Conservation (phyloP, 305 asterid species). For the Petunia hybrid region DNA sequence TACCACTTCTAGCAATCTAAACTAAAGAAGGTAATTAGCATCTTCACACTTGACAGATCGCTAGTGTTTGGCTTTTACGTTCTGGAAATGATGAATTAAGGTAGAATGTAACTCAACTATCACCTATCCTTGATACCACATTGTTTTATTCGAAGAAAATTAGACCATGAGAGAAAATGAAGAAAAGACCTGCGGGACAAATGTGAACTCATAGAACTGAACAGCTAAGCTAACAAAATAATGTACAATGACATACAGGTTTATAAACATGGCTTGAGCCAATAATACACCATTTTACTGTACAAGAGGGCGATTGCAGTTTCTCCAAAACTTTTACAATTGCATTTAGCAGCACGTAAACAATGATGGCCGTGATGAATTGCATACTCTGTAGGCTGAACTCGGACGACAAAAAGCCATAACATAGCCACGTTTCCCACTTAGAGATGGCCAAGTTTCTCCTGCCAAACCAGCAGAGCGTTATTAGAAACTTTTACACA, state of each 20-base stretch:
- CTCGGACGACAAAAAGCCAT: not conserved
- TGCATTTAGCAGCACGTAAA: not conserved
- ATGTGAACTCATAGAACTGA: not conserved
- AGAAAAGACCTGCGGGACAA: not conserved
- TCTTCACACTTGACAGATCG: not conserved
- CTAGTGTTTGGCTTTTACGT: not conserved
- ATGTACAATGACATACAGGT: conserved; percentile 28
- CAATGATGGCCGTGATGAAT: not conserved
- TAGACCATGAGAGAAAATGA: not conserved
- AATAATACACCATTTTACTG: conserved; percentile 25
- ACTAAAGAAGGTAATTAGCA: not conserved
- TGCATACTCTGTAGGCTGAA: not conserved
- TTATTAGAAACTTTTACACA: not conserved
- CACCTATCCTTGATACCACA: not conserved
- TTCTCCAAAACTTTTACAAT: conserved; percentile 17
- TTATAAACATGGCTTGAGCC: conserved; percentile 6
- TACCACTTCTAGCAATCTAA: no score
- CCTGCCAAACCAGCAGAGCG: conserved; percentile 40
- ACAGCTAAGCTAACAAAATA: conserved; percentile 18
- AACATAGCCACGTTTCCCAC: not conserved
- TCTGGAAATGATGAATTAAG: not conserved
- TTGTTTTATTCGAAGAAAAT: not conserved
- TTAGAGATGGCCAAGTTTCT: conserved; percentile 43
- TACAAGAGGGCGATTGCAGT: not conserved
- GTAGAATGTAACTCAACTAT: not conserved